phyloP scores from a whole-genome alignment of 2,329 filamentous ascomycete genomes.

The Aspergillus ochraceoroseus region DNA sequence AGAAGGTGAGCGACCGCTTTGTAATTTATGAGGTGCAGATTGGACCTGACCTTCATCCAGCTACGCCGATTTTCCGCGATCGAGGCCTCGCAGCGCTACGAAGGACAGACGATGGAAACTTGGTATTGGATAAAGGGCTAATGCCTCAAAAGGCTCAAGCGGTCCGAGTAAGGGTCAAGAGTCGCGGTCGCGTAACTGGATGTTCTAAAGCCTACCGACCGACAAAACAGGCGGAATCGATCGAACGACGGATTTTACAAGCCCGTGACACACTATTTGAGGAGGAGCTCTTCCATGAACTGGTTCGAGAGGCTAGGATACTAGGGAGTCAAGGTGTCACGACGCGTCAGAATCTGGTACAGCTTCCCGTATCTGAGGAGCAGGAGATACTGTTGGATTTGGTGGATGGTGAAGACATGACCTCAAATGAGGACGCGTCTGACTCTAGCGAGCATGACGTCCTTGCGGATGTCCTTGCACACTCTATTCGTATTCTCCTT shows the following conservation, averaged over 20 bases:
- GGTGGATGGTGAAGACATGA: conserved; percentile 50
- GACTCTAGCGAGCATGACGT: conserved; percentile 25
- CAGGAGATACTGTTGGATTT: conserved; percentile 65
- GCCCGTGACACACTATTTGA: conserved; percentile 52
- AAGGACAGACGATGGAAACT: conserved; percentile 66
- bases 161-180: conserved; percentile 63
- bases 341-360: conserved; percentile 55
- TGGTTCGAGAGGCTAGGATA: conserved; percentile 72
- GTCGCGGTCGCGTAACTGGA: conserved; percentile 56
- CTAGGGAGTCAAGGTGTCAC: conserved; percentile 67
- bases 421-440: conserved; percentile 28
- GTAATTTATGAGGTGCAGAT: neutral
- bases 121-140: conserved; percentile 64
- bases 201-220: conserved; percentile 36
- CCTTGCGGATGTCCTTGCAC: conserved; percentile 61
- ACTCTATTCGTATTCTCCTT: conserved; percentile 70
- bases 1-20: conserved; percentile 52
- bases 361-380: conserved; percentile 51
- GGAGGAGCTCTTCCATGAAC: conserved; percentile 82
- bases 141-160: conserved; percentile 51
- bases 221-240: conserved; percentile 24
- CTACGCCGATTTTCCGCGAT: conserved; percentile 55
- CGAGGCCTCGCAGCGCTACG: conserved; percentile 77
- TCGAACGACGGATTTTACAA: conserved; percentile 37
- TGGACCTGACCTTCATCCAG: conserved; percentile 31